Percentiles rank a stretch among this genome's conserved stretches.
Evolutionary conservation across 805 yeast species (phyloP).

Genomic region (Brettanomyces naardenensis): DNA sequence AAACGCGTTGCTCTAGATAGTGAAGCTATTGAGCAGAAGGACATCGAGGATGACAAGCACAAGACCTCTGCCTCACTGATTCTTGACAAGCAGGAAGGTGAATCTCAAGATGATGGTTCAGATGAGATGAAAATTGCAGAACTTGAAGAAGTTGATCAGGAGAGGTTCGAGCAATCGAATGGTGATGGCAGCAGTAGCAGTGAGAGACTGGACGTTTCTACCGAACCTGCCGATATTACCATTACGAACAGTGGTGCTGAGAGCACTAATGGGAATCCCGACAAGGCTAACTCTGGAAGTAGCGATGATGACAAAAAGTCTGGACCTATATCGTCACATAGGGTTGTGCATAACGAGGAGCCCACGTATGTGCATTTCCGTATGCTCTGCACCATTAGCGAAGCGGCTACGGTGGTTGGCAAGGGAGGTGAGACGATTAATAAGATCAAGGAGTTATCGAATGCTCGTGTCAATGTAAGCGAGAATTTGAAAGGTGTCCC

Average conservation of each 20-base stretch:
- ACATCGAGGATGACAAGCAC: conserved; percentile 32
- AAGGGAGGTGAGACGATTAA: conserved; percentile 71
- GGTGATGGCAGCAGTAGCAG: not conserved
- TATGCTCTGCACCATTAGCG: conserved; percentile 68
- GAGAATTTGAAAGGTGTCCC: conserved; percentile 66
- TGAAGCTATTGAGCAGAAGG: conserved; percentile 40
- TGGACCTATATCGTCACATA: conserved; percentile 9
- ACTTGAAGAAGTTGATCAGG: conserved; percentile 1
- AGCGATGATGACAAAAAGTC: not conserved
- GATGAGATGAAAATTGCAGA: conserved; percentile 4
- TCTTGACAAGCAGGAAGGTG: not conserved
- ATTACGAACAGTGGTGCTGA: not conserved
- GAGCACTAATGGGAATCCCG: no score
- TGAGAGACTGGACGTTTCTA: not conserved
- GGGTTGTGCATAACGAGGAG: conserved; percentile 31
- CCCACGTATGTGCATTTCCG: conserved; percentile 61
- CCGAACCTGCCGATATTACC: not conserved
- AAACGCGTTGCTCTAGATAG: conserved; percentile 69
- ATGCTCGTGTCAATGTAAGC: conserved; percentile 60
- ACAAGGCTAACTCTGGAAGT: not conserved
- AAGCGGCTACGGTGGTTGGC: conserved; percentile 71
- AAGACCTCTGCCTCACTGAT: conserved; percentile 34
- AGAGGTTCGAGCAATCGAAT: conserved; percentile 3
- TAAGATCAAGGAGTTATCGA: conserved; percentile 54
- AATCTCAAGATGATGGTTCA: conserved; percentile 6